A percentile compares a stretch with the other conserved stretches of the same genome.
These are phyloP conservation scores for Phytophthora sp. DNA, from an alignment of 352 stramenopile species.

Conservation along the genomic window DNA sequence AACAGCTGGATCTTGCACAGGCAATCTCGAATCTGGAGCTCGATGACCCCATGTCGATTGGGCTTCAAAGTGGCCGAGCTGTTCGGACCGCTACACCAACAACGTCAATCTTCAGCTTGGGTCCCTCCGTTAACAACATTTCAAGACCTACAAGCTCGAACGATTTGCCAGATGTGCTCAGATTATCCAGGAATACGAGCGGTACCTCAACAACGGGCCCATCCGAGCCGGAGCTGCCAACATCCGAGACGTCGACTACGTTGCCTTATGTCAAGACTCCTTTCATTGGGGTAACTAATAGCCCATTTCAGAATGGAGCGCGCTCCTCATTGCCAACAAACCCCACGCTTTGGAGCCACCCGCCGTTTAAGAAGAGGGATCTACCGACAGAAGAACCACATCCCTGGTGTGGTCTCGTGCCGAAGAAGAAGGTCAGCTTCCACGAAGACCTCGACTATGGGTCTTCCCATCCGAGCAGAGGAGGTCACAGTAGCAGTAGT, in stretches of 20 bases:
- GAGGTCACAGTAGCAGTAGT: slow-evolving; percentile 19
- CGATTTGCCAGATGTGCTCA: slow-evolving; percentile 38
- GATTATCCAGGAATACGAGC: slow-evolving; percentile 35
- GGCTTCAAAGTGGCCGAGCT: slow-evolving; percentile 43
- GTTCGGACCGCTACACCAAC: slow-evolving; percentile 51
- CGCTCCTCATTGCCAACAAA: slow-evolving; percentile 41
- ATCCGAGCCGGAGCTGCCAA: slow-evolving; percentile 7
- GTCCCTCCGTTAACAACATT: slow-evolving; percentile 39
- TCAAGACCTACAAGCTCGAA: slow-evolving; percentile 30
- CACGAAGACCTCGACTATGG: slow-evolving; percentile 28
- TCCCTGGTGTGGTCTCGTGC: slow-evolving; percentile 19
- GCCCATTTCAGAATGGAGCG: slow-evolving; percentile 15
- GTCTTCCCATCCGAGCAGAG: slow-evolving; percentile 19
- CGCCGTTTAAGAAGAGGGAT: slow-evolving; percentile 48
- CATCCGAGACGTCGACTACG: slow-evolving; percentile 37
- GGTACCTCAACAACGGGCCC: slow-evolving; percentile 20
- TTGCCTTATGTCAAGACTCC: slow-evolving; percentile 38
- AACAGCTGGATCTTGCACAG: slow-evolving; percentile 70
- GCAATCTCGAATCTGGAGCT: slow-evolving; percentile 78
- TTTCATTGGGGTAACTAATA: slow-evolving; percentile 2
- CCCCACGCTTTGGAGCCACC: slow-evolving; percentile 60
- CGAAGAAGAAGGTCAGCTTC: slow-evolving; percentile 43
- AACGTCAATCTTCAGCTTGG: slow-evolving; percentile 72
- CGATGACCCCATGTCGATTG: slow-evolving; percentile 71
- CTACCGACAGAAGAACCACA: slow-evolving; percentile 16